Evolutionary conservation across 169 alveolate species (phyloP), one percentile per base, ranked within the genome.

Genomic region (Plasmodium falciparum): DNA sequence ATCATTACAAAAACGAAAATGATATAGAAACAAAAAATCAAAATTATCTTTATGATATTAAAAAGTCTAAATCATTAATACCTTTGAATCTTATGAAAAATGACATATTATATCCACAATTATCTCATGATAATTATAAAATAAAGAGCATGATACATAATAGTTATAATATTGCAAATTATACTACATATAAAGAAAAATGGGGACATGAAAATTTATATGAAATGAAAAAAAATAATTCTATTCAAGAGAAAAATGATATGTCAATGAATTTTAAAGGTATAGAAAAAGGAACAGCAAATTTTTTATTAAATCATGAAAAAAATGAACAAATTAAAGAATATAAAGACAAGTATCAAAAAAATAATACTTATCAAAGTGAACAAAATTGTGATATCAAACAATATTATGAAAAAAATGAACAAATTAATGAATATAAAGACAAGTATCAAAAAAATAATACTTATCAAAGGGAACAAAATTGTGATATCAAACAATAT

Each of bases 11-110:
- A 24, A 54, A 66, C 0, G 50, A 33, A 66, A 62, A 62, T 62
- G 3, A 62, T 17, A 24, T 7, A 62, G 26, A 17, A 17, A 54
- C 24, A 54, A 54, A 17, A 7, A 54, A 54, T 3, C 62, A 54
- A 54, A 54, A n/a, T 15, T 54, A 54, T 54, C 62, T n/a, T n/a
- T 6, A 54, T 15, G 6, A 24, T 62, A 22, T 17, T 9, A 62
- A 62, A 20, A 24, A 62, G 20, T 22, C 22, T 22, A 62, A 24
- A 22, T 62, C 71, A 62, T 62, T 62, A 62, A 62, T 62, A 22
- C 45, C 22, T 62, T 62, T 62, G 17, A 24, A 13, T 17, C 15
- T 22, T 62, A 62, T 62, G 26, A 17, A 62, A 62, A 62, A 62
- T 39, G 47, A 39, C 0, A 39, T 39, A 39, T 39, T 39, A 39